Evolutionary conservation across 768 basidiomycete species (phyloP), one percentile per base, ranked within the genome.

Genomic region (Daedalea quercina): DNA sequence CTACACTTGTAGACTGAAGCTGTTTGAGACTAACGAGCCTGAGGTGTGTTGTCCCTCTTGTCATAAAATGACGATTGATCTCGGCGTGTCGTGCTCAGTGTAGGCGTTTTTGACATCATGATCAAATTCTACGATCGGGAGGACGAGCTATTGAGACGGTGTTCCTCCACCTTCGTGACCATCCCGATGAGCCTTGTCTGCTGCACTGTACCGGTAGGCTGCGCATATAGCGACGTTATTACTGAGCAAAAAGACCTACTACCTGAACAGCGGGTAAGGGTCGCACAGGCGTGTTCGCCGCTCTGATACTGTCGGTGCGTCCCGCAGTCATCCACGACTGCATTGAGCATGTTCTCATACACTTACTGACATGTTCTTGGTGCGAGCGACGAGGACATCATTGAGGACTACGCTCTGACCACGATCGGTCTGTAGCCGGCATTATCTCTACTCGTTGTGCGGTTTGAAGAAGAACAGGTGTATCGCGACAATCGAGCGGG

Each of bases 171-270:
- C 54, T 78, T 12, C 57, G 67, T 9, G 70, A 76, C 44, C 50
- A 67, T 24, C 70, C 72, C 11, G 65, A 70, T 34, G 63, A 71
- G 31, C 69, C 70, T 9, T 72, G 69, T 55, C 57, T 77, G 22
- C 60, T 76, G 15, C 73, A 75, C 55, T 77, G 75, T 59, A 76
- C 74, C 31, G 72, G 75, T 74, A 37, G 50, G 63, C 50, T 22
- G 20, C 22, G n/a, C 28, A 23, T 25, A 19, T 37, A 41, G 4
- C 12, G 23, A 28, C 25, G 26, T 20, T 25, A n/a, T 6, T 20
- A 19, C 23, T 28, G 12, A 24, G 15, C 41, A 42, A 15, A n/a
- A 3, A n/a, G 33, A 1, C 26, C 35, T 22, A 43, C 22, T n/a
- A 12, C 25, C 15, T 43, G 19, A 51, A 44, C 51, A 75, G 73